Evolutionary conservation across 2,329 filamentous ascomycete genomes (phyloP).

Genomic region (Ophiostoma himal-ulmi): DNA sequence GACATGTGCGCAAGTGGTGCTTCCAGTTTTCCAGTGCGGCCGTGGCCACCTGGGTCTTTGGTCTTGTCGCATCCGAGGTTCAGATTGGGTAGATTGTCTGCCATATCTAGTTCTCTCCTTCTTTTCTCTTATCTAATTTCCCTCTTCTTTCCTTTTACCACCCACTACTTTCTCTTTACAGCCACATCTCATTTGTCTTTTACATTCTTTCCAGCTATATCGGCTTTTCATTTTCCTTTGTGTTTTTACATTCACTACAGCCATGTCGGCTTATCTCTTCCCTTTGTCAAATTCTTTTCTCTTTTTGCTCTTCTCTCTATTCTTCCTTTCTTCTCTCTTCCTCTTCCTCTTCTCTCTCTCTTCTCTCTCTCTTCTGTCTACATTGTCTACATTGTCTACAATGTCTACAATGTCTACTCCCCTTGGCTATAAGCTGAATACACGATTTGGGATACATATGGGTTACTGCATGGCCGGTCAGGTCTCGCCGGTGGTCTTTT

Average conservation of each 20-base stretch:
- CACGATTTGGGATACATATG: constrained; percentile 7
- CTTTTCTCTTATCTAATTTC: not conserved
- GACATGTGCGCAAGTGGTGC: constrained; percentile 58
- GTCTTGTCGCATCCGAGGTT: constrained; percentile 54
- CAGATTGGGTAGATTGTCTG: not conserved
- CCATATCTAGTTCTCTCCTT: not conserved
- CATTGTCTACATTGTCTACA: not conserved
- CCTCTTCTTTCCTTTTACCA: too few species aligned
- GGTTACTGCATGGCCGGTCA: constrained; percentile 1
- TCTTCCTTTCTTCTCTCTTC: too few species aligned
- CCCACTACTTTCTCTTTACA: not conserved
- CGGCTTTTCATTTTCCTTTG: not conserved
- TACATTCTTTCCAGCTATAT: not conserved
- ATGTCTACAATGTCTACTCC: not conserved
- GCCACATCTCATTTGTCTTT: not conserved
- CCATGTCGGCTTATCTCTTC: not conserved
- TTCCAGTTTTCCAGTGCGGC: constrained; percentile 52
- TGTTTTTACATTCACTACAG: constrained; percentile 1
- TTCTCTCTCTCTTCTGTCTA: not conserved
- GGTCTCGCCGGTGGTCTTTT: not conserved
- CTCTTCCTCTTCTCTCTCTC: not conserved
- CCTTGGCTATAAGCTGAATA: not conserved
- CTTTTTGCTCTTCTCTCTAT: not conserved
- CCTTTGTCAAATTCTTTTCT: not conserved
- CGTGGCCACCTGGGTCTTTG: constrained; percentile 52